Base-by-base conservation (phyloP, 1,284 basidiomycete species). In the Tilletia caries region DNA sequence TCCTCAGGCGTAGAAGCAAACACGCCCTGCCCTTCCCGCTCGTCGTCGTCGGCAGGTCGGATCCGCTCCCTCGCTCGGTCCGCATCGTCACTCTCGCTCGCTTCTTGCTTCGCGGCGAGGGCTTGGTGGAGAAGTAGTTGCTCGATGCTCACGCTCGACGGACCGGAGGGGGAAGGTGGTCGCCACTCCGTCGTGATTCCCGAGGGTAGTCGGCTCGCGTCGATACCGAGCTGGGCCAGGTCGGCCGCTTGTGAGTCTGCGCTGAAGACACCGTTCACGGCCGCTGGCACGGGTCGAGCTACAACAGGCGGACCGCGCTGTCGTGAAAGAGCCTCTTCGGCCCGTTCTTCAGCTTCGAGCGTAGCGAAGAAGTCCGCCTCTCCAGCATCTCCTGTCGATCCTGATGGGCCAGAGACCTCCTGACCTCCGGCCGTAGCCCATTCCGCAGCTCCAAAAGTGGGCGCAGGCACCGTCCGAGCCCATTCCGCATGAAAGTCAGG, bases 11-110 rank as follows among this genome's bases (percentile, higher is more conserved):
- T 62, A 6, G 58, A 3, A 5, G 58, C 58, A 34, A 32, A 62
- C 29, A 62, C 23, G n/a, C 58, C 58, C 58, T 62, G 58, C n/a
- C 33, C 29, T 29, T 62, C 58, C 29, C 58, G 58, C 58, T 62
- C 58, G 23, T 62, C 58, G 33, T 62, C 58, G 12, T 62, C 58
- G n/a, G 58, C 58, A 34, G 58, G 58, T 37, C 20, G 27, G 58
- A 62, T 62, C n/a, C 32, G 58, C n/a, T 62, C 58, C 18, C 29
- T 20, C 29, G 32, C 32, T 33, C 58, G 58, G 32, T 62, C 58
- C 32, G 29, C 58, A 37, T 62, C 32, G 10, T 29, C 58, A 5
- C 10, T 29, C 18, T 33, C 32, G 20, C 33, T 37, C 29, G 58
- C 58, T 18, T 62, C 58, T 37, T 62, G 58, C 32, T 62, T 62